Evolutionary conservation across 768 basidiomycete genomes (phyloP).

Genomic region (Mycena sanguinolenta): DNA sequence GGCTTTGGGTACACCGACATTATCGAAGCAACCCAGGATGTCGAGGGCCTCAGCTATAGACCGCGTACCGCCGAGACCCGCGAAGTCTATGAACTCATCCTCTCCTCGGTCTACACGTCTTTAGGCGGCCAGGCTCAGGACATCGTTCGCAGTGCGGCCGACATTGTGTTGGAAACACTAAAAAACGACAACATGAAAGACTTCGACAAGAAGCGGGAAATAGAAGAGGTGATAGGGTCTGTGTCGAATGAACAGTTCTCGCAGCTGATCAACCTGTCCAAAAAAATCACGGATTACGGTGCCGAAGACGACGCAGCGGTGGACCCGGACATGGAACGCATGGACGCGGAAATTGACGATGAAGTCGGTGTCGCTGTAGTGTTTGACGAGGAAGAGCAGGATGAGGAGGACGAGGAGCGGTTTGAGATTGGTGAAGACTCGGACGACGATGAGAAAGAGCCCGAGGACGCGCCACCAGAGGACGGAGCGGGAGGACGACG

Average conservation of each 20-base stretch:
- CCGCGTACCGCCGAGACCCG: conserved; percentile 95
- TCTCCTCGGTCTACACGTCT: conserved; percentile 83
- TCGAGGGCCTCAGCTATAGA: conserved; percentile 93
- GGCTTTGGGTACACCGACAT: conserved; percentile 91
- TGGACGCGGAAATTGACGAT: conserved; percentile 93
- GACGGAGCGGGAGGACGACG: conserved; percentile 60
- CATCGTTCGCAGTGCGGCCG: conserved; percentile 95
- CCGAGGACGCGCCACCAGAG: conserved; percentile 55
- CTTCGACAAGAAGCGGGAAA: conserved; percentile 97
- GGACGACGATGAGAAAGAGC: conserved; percentile 81
- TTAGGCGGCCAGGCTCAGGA: conserved; percentile 98
- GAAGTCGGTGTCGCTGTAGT: conserved; percentile 98
- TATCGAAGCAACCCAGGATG: conserved; percentile 92
- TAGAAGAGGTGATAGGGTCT: conserved; percentile 80
- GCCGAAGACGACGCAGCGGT: conserved; percentile 85
- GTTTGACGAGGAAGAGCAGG: conserved; percentile 97
- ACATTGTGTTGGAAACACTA: conserved; percentile 87
- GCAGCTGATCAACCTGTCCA: conserved; percentile 85
- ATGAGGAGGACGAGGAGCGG: conserved; percentile 91
- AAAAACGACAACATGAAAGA: conserved; percentile 93
- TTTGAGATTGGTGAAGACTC: conserved; percentile 89
- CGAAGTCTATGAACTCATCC: conserved; percentile 93
- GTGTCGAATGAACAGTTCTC: conserved; percentile 83
- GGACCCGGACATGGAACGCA: conserved; percentile 84
- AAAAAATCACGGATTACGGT: conserved; percentile 97